Base-by-base conservation (phyloP, 768 basidiomycete genomes). In the Pholiota molesta region DNA sequence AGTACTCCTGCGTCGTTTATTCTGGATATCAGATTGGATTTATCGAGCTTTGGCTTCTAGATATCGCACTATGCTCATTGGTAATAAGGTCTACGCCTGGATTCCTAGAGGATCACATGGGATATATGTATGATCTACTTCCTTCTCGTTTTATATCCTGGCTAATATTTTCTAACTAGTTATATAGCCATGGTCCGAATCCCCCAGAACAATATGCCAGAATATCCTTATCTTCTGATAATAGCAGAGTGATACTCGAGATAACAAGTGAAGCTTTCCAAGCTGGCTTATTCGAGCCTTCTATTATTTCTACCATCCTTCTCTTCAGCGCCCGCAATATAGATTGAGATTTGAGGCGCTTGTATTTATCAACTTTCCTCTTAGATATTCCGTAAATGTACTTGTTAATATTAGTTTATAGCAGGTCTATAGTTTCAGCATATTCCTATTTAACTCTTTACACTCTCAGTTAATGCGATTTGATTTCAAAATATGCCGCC, bases 151-250 rank as follows among this genome's bases (percentile, higher is more conserved):
- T 29, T 1, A 1, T 11, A 6, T 17, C 21, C n/a, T 44, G 13
- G 29, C 21, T 45, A 7, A 49, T 23, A 17, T 35, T 29, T 29
- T 31, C 29, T 29, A 10, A 0, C 3, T 14, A 69, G 68, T 29
- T 69, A 3, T 69, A 67, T n/a, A 69, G 61, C 44, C 52, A 60
- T 11, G 68, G 68, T 40, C 64, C 68, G 4, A 67, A 60, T 61
- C 62, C 66, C 9, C 64, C 68, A 10, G 62, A 61, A 17, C 63
- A 69, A n/a, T 66, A 51, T 23, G 68, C 68, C 0, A 60, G 68
- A 4, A 35, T 69, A 6, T 59, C 62, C 3, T 26, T 65, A 13
- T 3, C 64, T 0, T 14, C 40, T 6, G 56, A 65, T 17, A 49
- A 59, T 14, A 37, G 57, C n/a, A 61, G 53, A 29, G 52, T 65